These are phyloP conservation scores for Pleomassaria siparia DNA, from an alignment of 2,329 filamentous ascomycete genomes.

Conservation along the genomic window DNA sequence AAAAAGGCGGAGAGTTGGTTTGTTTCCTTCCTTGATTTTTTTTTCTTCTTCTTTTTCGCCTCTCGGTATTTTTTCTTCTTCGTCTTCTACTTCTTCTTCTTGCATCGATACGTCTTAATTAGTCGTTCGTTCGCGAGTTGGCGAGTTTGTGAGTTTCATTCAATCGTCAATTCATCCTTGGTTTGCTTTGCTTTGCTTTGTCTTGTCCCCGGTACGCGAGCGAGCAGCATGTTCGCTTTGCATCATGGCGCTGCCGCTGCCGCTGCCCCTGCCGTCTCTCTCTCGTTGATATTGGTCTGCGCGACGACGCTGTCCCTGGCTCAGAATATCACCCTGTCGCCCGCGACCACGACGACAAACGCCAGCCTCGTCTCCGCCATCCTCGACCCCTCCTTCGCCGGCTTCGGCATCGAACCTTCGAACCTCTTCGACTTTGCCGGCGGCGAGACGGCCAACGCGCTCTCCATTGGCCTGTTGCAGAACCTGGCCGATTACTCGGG, in stretches of 20 bases:
- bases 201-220: constrained; percentile 1
- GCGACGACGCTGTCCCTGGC: constrained; percentile 21
- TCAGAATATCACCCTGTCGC: constrained; percentile 35
- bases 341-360: constrained; percentile 27
- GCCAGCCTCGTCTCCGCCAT: constrained; percentile 35
- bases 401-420: constrained; percentile 56
- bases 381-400: constrained; percentile 50
- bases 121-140: too few relatives aligned
- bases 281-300: constrained; percentile 14
- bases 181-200: background rate
- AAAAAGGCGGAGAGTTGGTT: too few relatives aligned
- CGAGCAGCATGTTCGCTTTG: constrained; percentile 9
- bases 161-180: too few relatives aligned
- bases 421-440: constrained; percentile 57
- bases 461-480: constrained; percentile 52
- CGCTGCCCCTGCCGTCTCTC: too few relatives aligned
- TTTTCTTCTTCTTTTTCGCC: background rate
- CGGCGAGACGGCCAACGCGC: constrained; percentile 42
- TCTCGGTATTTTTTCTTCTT: background rate
- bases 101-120: background rate
- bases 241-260: background rate
- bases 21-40: background rate
- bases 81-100: background rate
- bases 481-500: constrained; percentile 54
- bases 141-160: too few relatives aligned